These are phyloP conservation scores for Aspergillus candidus DNA, from an alignment of 2,329 filamentous ascomycete species.

Conservation along the genomic window DNA sequence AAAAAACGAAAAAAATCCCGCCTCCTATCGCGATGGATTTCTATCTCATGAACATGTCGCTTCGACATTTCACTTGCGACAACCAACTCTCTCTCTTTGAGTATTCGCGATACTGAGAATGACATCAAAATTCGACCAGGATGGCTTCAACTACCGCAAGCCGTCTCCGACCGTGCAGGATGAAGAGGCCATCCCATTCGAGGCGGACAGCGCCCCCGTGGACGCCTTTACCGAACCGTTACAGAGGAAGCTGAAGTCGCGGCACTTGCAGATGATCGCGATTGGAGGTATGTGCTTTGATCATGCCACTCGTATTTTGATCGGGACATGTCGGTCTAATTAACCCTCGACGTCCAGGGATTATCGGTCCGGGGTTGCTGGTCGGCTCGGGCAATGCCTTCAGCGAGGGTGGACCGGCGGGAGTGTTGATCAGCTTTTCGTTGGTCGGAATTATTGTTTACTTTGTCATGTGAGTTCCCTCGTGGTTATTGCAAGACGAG, in stretches of 20 bases:
- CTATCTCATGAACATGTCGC: no score
- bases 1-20: no score
- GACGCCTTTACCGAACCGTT: constrained; percentile 23
- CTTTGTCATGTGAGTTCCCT: constrained; percentile 31
- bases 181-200: background rate
- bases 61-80: no score
- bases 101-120: no score
- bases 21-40: no score
- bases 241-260: constrained; percentile 47
- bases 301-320: background rate
- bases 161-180: background rate
- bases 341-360: constrained; percentile 34
- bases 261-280: constrained; percentile 62
- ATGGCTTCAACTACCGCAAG: constrained; percentile 4
- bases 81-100: no score
- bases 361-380: constrained; percentile 63
- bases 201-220: constrained; percentile 2
- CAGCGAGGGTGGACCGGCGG: constrained; percentile 62
- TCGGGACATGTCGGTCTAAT: constrained; percentile 21
- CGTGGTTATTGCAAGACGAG: constrained; percentile 22
- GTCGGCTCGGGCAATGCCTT: constrained; percentile 67
- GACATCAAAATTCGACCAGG: background rate
- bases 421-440: constrained; percentile 66
- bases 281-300: constrained; percentile 43
- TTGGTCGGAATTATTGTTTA: constrained; percentile 64